Evolutionary conservation across 2,329 filamentous ascomycete genomes (phyloP).

Genomic region (Aspergillus chevalieri): DNA sequence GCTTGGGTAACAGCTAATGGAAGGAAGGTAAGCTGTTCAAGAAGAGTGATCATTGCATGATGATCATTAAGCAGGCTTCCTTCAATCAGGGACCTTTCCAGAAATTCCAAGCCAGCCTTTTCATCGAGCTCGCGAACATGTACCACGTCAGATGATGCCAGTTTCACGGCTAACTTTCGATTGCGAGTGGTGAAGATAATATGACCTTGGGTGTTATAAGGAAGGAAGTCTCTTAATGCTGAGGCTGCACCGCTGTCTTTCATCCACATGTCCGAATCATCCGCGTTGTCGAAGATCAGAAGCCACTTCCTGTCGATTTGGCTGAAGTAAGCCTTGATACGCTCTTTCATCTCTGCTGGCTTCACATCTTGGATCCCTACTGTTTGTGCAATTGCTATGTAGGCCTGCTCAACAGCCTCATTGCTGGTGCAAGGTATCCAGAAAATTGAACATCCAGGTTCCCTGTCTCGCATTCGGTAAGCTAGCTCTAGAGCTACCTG

Average conservation of each 20-base stretch:
- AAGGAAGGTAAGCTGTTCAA: not conserved
- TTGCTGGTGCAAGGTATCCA: conserved; percentile 19
- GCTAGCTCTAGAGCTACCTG: conserved; percentile 22
- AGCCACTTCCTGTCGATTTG: conserved; percentile 13
- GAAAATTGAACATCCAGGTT: conserved; percentile 17
- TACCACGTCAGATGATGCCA: conserved; percentile 6
- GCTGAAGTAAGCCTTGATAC: conserved; percentile 8
- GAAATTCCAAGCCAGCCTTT: not conserved
- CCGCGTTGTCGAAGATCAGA: conserved; percentile 21
- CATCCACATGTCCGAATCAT: conserved; percentile 15
- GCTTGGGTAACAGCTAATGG: not conserved
- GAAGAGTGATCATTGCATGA: not conserved
- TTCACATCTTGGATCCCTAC: conserved; percentile 7
- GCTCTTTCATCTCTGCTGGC: conserved; percentile 4
- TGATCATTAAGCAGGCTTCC: not conserved
- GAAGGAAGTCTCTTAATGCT: conserved; percentile 9
- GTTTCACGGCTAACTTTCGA: conserved; percentile 6
- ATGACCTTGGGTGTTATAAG: conserved; percentile 10
- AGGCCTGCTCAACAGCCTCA: conserved; percentile 17
- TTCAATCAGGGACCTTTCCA: conserved; percentile 3
- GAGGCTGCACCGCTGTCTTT: not conserved
- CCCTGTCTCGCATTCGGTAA: conserved; percentile 13
- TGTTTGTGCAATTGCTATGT: conserved; percentile 6
- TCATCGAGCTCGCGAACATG: conserved; percentile 4
- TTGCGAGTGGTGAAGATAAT: conserved; percentile 17